A percentile compares a stretch with the other conserved stretches of the same genome.
phyloP scores from a whole-genome alignment of 1,139 yeast species.

The Debaryomyces psychrophilus region DNA sequence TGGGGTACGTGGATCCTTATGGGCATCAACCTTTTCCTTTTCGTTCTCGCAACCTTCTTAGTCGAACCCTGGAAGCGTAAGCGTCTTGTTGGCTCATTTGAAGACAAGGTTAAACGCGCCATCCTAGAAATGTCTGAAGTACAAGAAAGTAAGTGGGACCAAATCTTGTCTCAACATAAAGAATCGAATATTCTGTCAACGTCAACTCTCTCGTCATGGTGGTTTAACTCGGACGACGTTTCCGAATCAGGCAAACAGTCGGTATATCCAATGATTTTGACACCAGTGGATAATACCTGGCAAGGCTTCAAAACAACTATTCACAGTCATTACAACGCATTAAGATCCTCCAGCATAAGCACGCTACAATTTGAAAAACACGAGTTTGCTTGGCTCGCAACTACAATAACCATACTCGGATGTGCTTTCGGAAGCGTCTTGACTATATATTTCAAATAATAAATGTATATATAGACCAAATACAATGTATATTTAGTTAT shows the following conservation, averaged over 20 bases:
- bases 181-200: not conserved
- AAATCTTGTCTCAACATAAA: conserved; percentile 13
- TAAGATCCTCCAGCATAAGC: conserved; percentile 23
- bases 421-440: conserved; percentile 28
- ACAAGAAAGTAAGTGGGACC: conserved; percentile 21
- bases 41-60: conserved; percentile 78
- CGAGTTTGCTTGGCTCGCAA: conserved; percentile 28
- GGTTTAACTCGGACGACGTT: not conserved
- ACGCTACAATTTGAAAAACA: conserved; percentile 26
- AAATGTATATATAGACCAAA: conserved; percentile 8
- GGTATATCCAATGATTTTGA: conserved; percentile 3
- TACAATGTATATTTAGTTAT: not conserved
- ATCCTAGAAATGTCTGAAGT: conserved; percentile 23
- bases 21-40: conserved; percentile 81
- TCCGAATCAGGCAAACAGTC: not conserved
- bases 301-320: conserved; percentile 15
- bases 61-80: conserved; percentile 95
- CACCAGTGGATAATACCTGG: conserved; percentile 20
- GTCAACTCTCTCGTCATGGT: conserved; percentile 5
- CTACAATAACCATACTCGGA: conserved; percentile 23
- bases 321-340: conserved; percentile 20
- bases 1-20: conserved; percentile 95
- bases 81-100: conserved; percentile 80
- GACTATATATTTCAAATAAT: conserved; percentile 18
- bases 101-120: conserved; percentile 69